Evolutionary conservation across 176 grass and related monocot genomes (phyloP), one percentile per base, ranked within the genome.

Genomic region (Leersia perrieri): DNA sequence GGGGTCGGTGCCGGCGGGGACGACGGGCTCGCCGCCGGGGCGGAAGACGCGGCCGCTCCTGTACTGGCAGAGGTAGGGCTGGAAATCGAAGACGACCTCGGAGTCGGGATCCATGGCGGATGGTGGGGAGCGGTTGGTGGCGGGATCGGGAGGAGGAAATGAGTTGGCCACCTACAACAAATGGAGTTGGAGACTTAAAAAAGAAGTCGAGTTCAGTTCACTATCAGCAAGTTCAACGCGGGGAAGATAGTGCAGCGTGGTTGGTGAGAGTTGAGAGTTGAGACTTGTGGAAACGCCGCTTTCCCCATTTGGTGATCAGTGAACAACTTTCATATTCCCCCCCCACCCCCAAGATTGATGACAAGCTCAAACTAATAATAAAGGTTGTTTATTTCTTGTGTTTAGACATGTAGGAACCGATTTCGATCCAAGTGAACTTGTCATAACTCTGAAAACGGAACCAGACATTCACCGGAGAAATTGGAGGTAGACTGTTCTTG

Each of bases 21-120:
- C 33, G 22, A 47, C 32, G 36, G 68, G 55, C 26, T 44, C 60
- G 35, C 73, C 78, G 39, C 67, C 63, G 11, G 76, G 87, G 60
- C 89, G 87, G 80, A 77, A 32, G 78, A 90, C 15, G 79, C 87
- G 89, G 64, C 89, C 93, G 68, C 84, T 95, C 87, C 90, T 95
- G 93, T 90, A 95, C 45, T 89, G 87, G 87, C 84, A 91, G 47
- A 95, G 81, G 84, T 85, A 92, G 40, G 89, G 84, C 23, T 7
- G 20, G 84, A 95, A 95, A 74, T 95, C 87, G 89, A 89, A 92
- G 73, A 12, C 76, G 77, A 90, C 45, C 80, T 95, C 89, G 51
- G 86, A 75, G 81, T 95, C 89, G 70, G 81, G 78, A 92, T 90
- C 93, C 93, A 92, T 92, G 73, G 87, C 25, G 1, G 14, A 4